These are phyloP conservation scores for Cryptococcus sp. DNA, from an alignment of 1,284 basidiomycete species.

Conservation along the genomic window DNA sequence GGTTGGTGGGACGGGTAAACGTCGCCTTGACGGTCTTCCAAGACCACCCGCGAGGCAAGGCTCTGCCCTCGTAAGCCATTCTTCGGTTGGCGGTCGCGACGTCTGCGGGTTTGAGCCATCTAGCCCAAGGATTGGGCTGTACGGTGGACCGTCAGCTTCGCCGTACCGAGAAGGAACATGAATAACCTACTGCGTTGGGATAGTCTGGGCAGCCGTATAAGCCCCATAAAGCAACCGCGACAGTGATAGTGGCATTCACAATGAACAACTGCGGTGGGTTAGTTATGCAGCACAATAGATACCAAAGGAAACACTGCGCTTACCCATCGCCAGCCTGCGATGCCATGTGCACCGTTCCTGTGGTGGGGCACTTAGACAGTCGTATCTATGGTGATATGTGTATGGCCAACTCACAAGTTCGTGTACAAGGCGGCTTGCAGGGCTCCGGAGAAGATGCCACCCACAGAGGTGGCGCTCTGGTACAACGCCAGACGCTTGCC, in stretches of 20 bases:
- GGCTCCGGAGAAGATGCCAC: constrained; percentile 21
- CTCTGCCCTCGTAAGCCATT: constrained; percentile 13
- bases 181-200: constrained; percentile 13
- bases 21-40: constrained; percentile 11
- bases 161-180: no score
- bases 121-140: constrained; percentile 21
- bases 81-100: constrained; percentile 18
- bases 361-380: not conserved
- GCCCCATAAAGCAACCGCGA: constrained; percentile 14
- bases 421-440: constrained; percentile 25
- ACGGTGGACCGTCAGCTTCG: not conserved
- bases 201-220: constrained; percentile 21
- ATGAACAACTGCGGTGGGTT: constrained; percentile 9
- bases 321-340: constrained; percentile 21
- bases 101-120: constrained; percentile 20
- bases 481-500: constrained; percentile 24
- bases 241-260: constrained; percentile 16
- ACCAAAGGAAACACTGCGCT: not conserved
- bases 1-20: constrained; percentile 16
- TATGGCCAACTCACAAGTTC: constrained; percentile 13
- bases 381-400: not conserved
- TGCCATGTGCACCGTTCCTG: constrained; percentile 1
- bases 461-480: constrained; percentile 20
- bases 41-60: constrained; percentile 12
- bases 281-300: no score